These are phyloP conservation scores for Fusarium subglutinans DNA, from an alignment of 2,329 filamentous ascomycete species.

Conservation along the genomic window DNA sequence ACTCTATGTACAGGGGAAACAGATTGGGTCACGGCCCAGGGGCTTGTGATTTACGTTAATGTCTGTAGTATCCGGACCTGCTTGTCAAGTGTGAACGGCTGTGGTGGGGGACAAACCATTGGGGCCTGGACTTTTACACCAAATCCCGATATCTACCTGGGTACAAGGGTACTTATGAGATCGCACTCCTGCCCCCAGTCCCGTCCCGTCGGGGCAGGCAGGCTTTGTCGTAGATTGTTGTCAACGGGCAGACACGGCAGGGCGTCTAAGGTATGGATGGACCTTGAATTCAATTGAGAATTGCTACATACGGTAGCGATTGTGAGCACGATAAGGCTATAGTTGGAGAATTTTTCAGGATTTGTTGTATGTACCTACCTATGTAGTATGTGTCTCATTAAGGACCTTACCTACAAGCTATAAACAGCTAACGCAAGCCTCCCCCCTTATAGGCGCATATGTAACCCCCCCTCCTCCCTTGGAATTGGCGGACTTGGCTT, in stretches of 20 bases:
- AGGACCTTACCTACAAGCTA: background rate
- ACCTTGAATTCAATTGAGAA: background rate
- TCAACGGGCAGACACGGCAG: background rate
- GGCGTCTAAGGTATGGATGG: background rate
- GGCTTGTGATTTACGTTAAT: background rate
- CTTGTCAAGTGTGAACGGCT: background rate
- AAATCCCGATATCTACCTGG: background rate
- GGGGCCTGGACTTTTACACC: background rate
- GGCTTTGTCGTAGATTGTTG: background rate
- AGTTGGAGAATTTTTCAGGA: background rate
- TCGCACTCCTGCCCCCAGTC: background rate
- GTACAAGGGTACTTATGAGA: background rate
- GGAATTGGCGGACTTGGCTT: background rate
- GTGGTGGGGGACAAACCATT: background rate
- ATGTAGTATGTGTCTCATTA: background rate
- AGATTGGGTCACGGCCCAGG: background rate
- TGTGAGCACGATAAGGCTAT: background rate
- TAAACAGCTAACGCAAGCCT: background rate
- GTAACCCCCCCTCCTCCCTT: conserved; percentile 3
- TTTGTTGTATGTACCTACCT: background rate
- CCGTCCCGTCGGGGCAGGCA: background rate
- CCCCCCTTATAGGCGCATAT: background rate
- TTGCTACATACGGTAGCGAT: background rate
- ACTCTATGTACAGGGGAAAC: background rate
- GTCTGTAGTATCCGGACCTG: background rate